phyloP scores from a whole-genome alignment of 192 early-diverging fungal species.

The Coemansia sp. region DNA sequence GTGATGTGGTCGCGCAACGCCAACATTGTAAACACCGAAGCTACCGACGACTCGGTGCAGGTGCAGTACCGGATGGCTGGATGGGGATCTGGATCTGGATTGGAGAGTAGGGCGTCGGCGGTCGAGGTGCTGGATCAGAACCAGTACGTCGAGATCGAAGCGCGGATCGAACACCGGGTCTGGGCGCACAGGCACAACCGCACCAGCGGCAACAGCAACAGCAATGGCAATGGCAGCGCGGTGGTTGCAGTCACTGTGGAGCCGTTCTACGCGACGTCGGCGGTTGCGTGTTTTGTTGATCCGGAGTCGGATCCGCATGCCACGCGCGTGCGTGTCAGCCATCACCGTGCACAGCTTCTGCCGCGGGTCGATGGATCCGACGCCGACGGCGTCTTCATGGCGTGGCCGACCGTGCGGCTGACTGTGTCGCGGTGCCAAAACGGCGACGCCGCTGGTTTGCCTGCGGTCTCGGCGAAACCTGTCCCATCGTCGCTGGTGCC shows the following conservation, averaged over 20 bases:
- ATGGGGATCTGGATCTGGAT: conserved; percentile 15
- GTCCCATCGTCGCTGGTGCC: background rate
- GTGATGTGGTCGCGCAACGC: conserved; percentile 48
- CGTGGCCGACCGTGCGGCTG: conserved; percentile 39
- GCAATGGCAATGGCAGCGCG: conserved; percentile 11
- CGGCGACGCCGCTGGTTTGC: background rate
- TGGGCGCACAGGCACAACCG: conserved; percentile 24
- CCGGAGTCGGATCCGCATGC: conserved; percentile 51
- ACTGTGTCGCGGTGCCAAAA: conserved; percentile 5
- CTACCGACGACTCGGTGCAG: conserved; percentile 4
- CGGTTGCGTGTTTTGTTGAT: conserved; percentile 49
- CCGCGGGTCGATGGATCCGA: conserved; percentile 17
- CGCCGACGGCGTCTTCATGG: conserved; percentile 15
- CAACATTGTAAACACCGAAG: conserved; percentile 7
- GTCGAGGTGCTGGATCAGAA: background rate
- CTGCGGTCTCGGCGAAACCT: background rate
- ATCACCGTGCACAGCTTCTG: conserved; percentile 30
- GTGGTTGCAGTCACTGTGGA: conserved; percentile 15
- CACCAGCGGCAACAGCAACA: background rate
- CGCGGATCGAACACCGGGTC: conserved; percentile 49
- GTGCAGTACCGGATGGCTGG: conserved; percentile 25
- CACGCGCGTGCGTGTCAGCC: conserved; percentile 42
- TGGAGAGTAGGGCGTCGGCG: background rate
- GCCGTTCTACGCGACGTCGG: conserved; percentile 27
- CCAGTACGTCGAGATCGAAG: conserved; percentile 29